Evolutionary conservation across 2,329 filamentous ascomycete species (phyloP).

Genomic region (Botrytis paeoniae): DNA sequence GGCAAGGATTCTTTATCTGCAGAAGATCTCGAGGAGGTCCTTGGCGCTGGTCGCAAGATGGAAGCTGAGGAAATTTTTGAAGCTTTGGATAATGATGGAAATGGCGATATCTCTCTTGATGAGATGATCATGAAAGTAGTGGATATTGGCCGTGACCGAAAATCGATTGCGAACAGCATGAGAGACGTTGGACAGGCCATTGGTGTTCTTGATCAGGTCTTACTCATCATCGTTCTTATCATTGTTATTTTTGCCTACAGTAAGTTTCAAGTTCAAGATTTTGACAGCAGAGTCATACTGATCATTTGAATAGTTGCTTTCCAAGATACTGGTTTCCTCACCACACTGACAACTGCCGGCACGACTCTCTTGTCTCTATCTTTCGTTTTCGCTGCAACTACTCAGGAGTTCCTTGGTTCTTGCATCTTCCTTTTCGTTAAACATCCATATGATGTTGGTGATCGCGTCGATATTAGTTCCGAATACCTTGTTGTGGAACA

Average conservation of each 20-base stretch:
- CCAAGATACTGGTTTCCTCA: slow-evolving; percentile 80
- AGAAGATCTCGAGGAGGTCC: slow-evolving; percentile 84
- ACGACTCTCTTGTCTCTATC: slow-evolving; percentile 93
- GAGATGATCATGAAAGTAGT: slow-evolving; percentile 80
- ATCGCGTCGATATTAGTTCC: slow-evolving; percentile 77
- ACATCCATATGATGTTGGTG: slow-evolving; percentile 94
- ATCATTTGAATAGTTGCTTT: slow-evolving; percentile 62
- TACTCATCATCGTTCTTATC: slow-evolving; percentile 77
- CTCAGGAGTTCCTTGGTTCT: slow-evolving; percentile 93
- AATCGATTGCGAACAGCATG: slow-evolving; percentile 89
- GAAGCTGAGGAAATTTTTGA: slow-evolving; percentile 86
- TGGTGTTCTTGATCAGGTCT: slow-evolving; percentile 80
- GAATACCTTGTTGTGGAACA: slow-evolving; percentile 81
- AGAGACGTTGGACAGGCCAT: slow-evolving; percentile 96
- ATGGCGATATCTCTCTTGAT: slow-evolving; percentile 91
- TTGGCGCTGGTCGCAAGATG: slow-evolving; percentile 67
- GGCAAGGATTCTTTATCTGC: slow-evolving; percentile 73
- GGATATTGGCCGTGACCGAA: slow-evolving; percentile 80
- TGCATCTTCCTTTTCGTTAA: slow-evolving; percentile 99
- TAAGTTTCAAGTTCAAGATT: slow-evolving; percentile 42
- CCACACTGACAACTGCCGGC: slow-evolving; percentile 83
- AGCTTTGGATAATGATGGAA: slow-evolving; percentile 78
- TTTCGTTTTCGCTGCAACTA: slow-evolving; percentile 89
- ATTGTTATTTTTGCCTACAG: slow-evolving; percentile 80
- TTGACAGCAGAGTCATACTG: slow-evolving; percentile 21